These are phyloP conservation scores for Mortierella sp. DNA, from an alignment of 371 early-diverging fungal genomes.

Conservation along the genomic window DNA sequence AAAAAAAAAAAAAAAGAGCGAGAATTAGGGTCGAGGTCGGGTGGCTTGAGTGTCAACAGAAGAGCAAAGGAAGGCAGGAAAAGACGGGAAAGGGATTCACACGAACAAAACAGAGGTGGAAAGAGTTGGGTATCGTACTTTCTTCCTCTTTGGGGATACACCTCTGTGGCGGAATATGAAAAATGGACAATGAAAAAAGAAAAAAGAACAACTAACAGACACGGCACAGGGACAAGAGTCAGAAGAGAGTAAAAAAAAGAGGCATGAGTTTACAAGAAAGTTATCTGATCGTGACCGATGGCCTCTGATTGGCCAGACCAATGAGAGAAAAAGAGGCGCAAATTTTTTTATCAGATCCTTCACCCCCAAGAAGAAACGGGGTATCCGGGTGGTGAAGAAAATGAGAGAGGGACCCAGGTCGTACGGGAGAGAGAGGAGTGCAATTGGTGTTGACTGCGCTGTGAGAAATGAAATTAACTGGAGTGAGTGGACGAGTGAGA, in stretches of 20 bases:
- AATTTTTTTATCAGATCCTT: conserved; percentile 4
- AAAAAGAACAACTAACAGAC: neutral
- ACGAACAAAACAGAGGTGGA: neutral
- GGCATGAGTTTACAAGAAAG: neutral
- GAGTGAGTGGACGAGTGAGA: neutral
- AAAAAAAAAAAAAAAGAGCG: neutral
- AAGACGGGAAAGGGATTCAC: neutral
- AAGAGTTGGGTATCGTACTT: neutral
- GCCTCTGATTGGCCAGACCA: conserved; percentile 3
- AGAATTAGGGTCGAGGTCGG: neutral
- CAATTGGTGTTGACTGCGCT: conserved; percentile 4
- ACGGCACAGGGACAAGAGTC: neutral
- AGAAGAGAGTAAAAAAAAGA: neutral
- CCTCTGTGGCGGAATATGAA: neutral
- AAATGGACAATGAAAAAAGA: neutral
- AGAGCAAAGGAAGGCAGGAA: neutral
- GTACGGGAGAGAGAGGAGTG: neutral
- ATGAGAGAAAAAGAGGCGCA: neutral
- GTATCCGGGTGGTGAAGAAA: neutral
- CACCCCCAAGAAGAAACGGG: neutral
- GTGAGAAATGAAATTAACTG: conserved; percentile 3
- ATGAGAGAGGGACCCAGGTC: neutral
- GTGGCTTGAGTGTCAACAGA: conserved; percentile 4
- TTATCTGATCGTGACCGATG: neutral
- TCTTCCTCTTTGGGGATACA: neutral